Base-by-base conservation (phyloP, 2,329 filamentous ascomycete species). In the Rhinocladiella similis region DNA sequence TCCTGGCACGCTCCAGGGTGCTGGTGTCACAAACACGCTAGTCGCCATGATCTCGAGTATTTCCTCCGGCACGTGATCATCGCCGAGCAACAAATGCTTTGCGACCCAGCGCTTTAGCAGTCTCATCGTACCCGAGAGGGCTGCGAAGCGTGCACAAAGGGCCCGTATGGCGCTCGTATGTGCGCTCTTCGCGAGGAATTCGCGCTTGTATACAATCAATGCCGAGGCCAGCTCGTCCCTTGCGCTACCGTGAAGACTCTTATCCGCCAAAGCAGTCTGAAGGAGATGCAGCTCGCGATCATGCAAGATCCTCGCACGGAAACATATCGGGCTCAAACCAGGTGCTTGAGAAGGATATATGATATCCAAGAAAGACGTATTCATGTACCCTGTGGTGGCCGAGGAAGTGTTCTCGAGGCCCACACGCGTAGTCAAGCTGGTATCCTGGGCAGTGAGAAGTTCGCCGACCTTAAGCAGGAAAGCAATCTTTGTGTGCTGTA, bases 401-500 rank as follows among this genome's bases (percentile, higher is more conserved):
- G 55, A 47, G 3, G 45, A 80, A 54, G 83, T 80, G 61, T 94
- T 91, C 67, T 97, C 94, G 14, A 96, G 78, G 0, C 94, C 93
- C 12, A 97, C 76, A 45, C 85, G 85, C 5, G 86, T 85, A 25
- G 77, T 83, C 39, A 91, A 79, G 41, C 77, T 80, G 7, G 82
- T 77, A 38, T 86, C 83, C 2, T 79, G 74, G 16, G 83, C 80
- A 65, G 86, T 83, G 3, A 97, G 75, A 3, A 94, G 80, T 50
- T 87, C 84, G 48, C 86, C 85, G 54, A 96, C 85, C 66, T 85
- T 87, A 7, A 88, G 72, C 9, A 90, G 79, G 69, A 99, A 96
- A 3, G 95, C 94, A 38, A 95, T 83, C 73, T 99, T 99, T 12
- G 91, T 92, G 67, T 91, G 85, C 71, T 99, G 94, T 54, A 97